phyloP scores from a whole-genome alignment of 1,139 yeast species.

The Zygosaccharomyces sapae region DNA sequence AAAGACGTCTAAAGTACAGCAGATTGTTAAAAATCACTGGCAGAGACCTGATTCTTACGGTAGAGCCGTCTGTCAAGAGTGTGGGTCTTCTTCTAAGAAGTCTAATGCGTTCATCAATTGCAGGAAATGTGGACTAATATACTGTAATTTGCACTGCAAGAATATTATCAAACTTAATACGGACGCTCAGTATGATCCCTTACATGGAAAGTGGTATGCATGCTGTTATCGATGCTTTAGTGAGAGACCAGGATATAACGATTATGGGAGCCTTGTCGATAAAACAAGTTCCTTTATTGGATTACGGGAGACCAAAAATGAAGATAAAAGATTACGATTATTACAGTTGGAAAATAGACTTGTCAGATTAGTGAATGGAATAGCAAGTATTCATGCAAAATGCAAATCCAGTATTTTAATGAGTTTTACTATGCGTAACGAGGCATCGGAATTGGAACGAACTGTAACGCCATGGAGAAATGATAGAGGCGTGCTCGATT shows the following conservation, averaged over 20 bases:
- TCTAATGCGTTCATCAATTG: slow-evolving; percentile 57
- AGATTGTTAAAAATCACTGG: slow-evolving; percentile 61
- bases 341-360: slow-evolving; percentile 66
- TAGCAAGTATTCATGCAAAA: slow-evolving; percentile 23
- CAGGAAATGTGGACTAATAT: slow-evolving; percentile 67
- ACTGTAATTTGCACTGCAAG: slow-evolving; percentile 61
- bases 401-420: slow-evolving; percentile 23
- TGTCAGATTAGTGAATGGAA: slow-evolving; percentile 42
- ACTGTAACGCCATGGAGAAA: slow-evolving; percentile 64
- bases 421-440: slow-evolving; percentile 25
- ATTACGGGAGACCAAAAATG: slow-evolving; percentile 41
- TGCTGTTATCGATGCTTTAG: slow-evolving; percentile 64
- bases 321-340: slow-evolving; percentile 45
- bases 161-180: slow-evolving; percentile 46
- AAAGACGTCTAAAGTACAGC: slow-evolving; percentile 7
- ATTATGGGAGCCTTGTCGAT: slow-evolving; percentile 43
- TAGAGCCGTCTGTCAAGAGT: slow-evolving; percentile 39
- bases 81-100: slow-evolving; percentile 43
- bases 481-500: slow-evolving; percentile 48
- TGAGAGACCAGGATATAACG: slow-evolving; percentile 52
- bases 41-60: slow-evolving; percentile 42
- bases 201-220: slow-evolving; percentile 59
- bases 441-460: slow-evolving; percentile 44
- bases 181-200: slow-evolving; percentile 46
- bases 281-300: slow-evolving; percentile 43